These are phyloP conservation scores for Boletellus sp. DNA, from an alignment of 1,284 basidiomycete species.

Conservation along the genomic window DNA sequence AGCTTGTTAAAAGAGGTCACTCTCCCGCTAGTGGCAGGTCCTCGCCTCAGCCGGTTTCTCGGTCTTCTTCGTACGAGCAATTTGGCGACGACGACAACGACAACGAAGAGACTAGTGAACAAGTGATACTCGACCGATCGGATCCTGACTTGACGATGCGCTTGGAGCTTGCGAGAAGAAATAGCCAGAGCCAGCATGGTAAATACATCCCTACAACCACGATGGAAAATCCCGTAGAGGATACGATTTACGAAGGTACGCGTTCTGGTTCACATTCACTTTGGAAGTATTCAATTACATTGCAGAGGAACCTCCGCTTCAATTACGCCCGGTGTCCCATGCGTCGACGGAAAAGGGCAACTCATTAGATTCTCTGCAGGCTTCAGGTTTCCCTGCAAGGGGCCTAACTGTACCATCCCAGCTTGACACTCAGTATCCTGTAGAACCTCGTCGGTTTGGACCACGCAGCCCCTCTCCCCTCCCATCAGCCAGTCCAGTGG, in stretches of 20 bases:
- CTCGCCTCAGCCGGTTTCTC: slow-evolving; percentile 35
- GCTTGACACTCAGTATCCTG: slow-evolving; percentile 38
- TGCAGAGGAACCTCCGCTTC: slow-evolving; percentile 58
- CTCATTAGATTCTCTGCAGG: slow-evolving; percentile 39
- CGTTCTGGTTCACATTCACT: slow-evolving; percentile 1
- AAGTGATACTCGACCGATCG: slow-evolving; percentile 49
- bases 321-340: slow-evolving; percentile 52
- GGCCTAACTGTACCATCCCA: slow-evolving; percentile 21
- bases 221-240: slow-evolving; percentile 50
- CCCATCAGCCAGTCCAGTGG: slow-evolving; percentile 43
- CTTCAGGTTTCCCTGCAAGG: slow-evolving; percentile 30
- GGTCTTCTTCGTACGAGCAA: slow-evolving; percentile 41
- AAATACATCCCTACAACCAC: slow-evolving; percentile 38
- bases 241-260: slow-evolving; percentile 73
- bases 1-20: slow-evolving; percentile 54
- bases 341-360: slow-evolving; percentile 41
- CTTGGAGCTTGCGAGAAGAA: slow-evolving; percentile 74
- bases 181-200: slow-evolving; percentile 71
- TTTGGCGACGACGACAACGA: slow-evolving; percentile 44
- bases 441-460: slow-evolving; percentile 61
- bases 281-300: slow-evolving; percentile 1
- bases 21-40: slow-evolving; percentile 48
- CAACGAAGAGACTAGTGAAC: slow-evolving; percentile 40
- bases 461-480: slow-evolving; percentile 70
- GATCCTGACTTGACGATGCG: slow-evolving; percentile 72